Base-by-base conservation (phyloP, 495 filamentous ascomycete species). In the Aspergillus coremiiformis region DNA sequence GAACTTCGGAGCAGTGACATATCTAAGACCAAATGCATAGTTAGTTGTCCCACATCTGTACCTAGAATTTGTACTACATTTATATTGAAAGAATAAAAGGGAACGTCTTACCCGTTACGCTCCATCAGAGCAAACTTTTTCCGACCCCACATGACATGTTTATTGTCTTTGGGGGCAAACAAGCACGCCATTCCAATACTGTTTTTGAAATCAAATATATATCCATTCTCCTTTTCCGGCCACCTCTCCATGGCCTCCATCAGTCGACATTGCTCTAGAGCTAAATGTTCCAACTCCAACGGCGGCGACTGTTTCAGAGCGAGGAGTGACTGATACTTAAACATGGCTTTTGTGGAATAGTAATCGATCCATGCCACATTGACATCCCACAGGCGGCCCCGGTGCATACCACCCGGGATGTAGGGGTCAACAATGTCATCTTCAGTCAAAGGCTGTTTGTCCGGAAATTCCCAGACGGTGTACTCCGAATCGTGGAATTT, bases 101-200 rank as follows among this genome's bases (percentile, higher is more conserved):
- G 23, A 14, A 8, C 26, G 22, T 77, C 89, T 73, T 68, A 96
- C 93, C 93, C 93, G 62, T 83, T 72, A 53, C 78, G 73, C 67
- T 98, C 93, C 51, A 96, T 75, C 49, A 78, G 65, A 14, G 85
- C 89, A 63, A 93, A 78, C 66, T 89, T 92, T 60, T 80, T 78
- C 50, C 89, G 83, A 54, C 82, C 76, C 92, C 91, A 98, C 75
- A 84, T 85, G n/a, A 80, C 76, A 64, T 94, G 79, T 61, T 74
- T 81, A 21, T 69, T 56, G 24, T 95, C 86, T 49, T 80, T 83
- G 8, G 84, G 89, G 24, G 95, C 65, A 63, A 92, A 94, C 51
- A 96, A 71, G 29, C 78, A 76, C 6, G 89, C 82, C 39, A 96
- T 84, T 4, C 80, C 85, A 20, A 96, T 68, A 57, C 79, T 83